Percentiles rank a stretch among this genome's conserved stretches.
phyloP scores from a whole-genome alignment of 257 asterid genomes.

The Solanum dulcamara region DNA sequence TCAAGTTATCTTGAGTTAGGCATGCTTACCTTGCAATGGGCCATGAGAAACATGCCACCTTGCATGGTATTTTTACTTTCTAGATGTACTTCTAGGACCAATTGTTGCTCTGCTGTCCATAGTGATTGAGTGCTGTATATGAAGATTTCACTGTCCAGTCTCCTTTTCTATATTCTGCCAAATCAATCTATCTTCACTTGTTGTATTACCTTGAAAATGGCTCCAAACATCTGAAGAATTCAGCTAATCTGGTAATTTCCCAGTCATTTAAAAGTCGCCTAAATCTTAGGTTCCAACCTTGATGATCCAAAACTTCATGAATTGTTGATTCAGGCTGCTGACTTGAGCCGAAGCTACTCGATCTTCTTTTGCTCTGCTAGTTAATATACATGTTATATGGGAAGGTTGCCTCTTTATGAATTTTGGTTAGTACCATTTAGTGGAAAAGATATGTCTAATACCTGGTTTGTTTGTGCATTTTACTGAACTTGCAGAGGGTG shows the following conservation, averaged over 20 bases:
- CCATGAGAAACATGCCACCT: not conserved
- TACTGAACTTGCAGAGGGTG: conserved; percentile 43
- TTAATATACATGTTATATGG: not conserved
- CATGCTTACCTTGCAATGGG: not conserved
- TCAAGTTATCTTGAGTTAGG: not conserved
- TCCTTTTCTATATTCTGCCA: not conserved
- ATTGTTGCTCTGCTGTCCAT: not conserved
- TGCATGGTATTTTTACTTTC: not conserved
- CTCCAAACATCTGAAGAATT: not conserved
- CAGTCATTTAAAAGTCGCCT: not conserved
- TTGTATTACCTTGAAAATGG: not conserved
- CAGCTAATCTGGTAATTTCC: not conserved
- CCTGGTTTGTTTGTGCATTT: not conserved
- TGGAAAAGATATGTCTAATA: not conserved
- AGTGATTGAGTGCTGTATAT: not conserved
- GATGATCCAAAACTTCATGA: not conserved
- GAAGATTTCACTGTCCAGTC: not conserved
- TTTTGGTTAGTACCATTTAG: not conserved
- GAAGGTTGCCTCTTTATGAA: not conserved
- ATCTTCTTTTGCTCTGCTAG: not conserved
- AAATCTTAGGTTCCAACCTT: not conserved
- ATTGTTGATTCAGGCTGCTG: not conserved
- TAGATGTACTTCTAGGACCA: not conserved
- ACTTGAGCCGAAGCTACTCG: not conserved
- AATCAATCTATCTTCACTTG: not conserved